Base-by-base conservation (phyloP, 2,329 filamentous ascomycete genomes). In the Monosporascus sp. region DNA sequence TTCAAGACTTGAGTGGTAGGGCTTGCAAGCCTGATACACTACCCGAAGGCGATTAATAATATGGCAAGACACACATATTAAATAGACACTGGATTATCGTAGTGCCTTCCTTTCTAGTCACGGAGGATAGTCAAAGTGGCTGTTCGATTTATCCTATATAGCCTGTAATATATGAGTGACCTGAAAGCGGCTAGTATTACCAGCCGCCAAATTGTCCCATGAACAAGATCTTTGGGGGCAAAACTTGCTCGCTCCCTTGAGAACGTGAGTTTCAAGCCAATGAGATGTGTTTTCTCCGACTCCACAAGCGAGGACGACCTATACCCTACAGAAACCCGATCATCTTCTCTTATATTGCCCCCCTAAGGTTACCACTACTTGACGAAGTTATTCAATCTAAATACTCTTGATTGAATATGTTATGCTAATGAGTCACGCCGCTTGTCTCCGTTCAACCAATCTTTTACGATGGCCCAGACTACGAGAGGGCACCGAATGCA, bases 131-230 rank as follows among this genome's bases (percentile, higher is more conserved):
- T 18, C 6, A 17, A 46, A 14, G 42, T 31, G 42, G 11, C 11
- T 15, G 24, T n/a, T 14, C 17, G 25, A 27, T 57, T 59, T 59
- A 59, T 51, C 55, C 62, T 56, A 55, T 60, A 59, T 61, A 64
- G 62, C 60, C 61, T 64, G 47, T 62, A 60, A 27, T 17, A 51
- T 44, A 49, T 39, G 47, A 56, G 52, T 52, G 47, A 52, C 37
- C 31, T 6, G 48, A 56, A 42, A 49, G 50, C 37, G 52, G 25
- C 31, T 47, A 51, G 49, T 51, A 53, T 48, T 45, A 52, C 48
- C 57, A 49, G 49, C 34, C 51, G 47, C 53, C 52, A 47, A 47
- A 50, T 47, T 54, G 22, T 31, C 34, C 47, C 50, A 14, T 34
- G 31, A 41, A 52, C 39, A 25, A 36, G 24, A 46, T 45, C 50